phyloP scores from a whole-genome alignment of 2,329 filamentous ascomycete species.

The Fusarium sp. region DNA sequence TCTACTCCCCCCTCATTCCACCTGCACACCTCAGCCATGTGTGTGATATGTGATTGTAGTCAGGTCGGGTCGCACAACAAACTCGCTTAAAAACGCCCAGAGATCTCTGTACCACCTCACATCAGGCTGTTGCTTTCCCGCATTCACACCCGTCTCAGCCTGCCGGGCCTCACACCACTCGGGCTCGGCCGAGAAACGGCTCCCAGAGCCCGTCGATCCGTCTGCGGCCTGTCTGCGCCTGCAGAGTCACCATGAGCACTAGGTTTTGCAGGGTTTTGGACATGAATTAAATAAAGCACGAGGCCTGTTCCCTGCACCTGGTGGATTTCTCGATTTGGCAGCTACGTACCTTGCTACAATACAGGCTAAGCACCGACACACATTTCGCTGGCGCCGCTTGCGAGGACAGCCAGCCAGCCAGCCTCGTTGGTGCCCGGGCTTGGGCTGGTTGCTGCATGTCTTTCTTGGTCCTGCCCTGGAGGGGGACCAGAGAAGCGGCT shows the following conservation, averaged over 20 bases:
- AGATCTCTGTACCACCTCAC: conserved; percentile 23
- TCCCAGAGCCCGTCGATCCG: not conserved
- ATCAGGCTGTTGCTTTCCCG: not conserved
- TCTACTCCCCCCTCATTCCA: not conserved
- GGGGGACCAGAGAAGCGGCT: conserved; percentile 33
- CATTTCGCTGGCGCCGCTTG: not conserved
- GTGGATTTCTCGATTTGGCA: conserved; percentile 6
- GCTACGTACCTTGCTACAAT: not conserved
- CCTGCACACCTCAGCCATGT: conserved; percentile 12
- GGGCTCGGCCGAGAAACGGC: conserved; percentile 2
- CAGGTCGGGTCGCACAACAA: conserved; percentile 8
- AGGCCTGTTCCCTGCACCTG: not conserved
- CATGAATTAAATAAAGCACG: not conserved
- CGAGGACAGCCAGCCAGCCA: not conserved
- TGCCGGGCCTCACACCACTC: conserved; percentile 8
- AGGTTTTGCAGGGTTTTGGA: not conserved
- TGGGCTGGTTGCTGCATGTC: not conserved
- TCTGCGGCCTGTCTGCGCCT: not conserved
- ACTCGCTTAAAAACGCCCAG: not conserved
- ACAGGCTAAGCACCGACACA: conserved; percentile 1
- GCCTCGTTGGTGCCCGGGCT: not conserved
- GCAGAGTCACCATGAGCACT: not conserved
- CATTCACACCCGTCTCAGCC: conserved; percentile 33
- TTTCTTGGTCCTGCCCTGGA: not conserved
- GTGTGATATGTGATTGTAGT: conserved; percentile 8